Percentiles rank a stretch among this genome's conserved stretches.
Evolutionary conservation across 371 early-diverging fungal genomes (phyloP).

Genomic region (Coemansia sp.): DNA sequence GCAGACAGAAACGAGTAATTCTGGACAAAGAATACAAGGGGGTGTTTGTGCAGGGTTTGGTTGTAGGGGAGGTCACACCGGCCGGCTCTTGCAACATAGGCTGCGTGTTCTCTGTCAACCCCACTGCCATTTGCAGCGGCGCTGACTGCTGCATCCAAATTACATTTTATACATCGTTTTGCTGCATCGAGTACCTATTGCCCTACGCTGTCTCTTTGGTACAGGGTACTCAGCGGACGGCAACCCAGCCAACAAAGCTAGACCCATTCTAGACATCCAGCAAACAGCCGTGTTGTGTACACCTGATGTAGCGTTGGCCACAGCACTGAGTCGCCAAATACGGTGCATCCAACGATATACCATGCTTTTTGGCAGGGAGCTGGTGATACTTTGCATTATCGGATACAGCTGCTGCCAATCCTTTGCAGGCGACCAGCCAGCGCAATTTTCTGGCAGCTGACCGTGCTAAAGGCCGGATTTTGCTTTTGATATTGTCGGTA

Average conservation of each 20-base stretch:
- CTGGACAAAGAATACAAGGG: neutral
- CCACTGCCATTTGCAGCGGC: neutral
- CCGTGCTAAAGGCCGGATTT: neutral
- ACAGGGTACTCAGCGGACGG: too few relatives aligned
- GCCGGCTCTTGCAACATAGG: neutral
- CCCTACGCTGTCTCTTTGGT: too few relatives aligned
- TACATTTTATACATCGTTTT: too few relatives aligned
- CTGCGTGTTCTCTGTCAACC: neutral
- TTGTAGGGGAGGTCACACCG: neutral
- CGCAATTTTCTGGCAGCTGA: neutral
- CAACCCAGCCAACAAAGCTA: too few relatives aligned
- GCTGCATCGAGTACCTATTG: too few relatives aligned
- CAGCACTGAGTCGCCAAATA: neutral
- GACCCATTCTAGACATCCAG: too few relatives aligned
- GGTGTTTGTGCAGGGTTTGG: neutral
- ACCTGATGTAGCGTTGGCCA: neutral
- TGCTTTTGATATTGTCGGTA: neutral
- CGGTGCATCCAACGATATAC: neutral
- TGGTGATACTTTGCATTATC: neutral
- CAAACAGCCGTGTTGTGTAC: neutral
- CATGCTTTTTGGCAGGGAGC: neutral
- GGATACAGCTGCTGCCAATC: neutral
- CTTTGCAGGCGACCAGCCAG: neutral
- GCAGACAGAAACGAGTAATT: neutral
- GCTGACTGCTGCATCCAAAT: too few relatives aligned